Conservation (phyloP, 2,329 filamentous ascomycete genomes). For the Hyphodiscus sp. region DNA sequence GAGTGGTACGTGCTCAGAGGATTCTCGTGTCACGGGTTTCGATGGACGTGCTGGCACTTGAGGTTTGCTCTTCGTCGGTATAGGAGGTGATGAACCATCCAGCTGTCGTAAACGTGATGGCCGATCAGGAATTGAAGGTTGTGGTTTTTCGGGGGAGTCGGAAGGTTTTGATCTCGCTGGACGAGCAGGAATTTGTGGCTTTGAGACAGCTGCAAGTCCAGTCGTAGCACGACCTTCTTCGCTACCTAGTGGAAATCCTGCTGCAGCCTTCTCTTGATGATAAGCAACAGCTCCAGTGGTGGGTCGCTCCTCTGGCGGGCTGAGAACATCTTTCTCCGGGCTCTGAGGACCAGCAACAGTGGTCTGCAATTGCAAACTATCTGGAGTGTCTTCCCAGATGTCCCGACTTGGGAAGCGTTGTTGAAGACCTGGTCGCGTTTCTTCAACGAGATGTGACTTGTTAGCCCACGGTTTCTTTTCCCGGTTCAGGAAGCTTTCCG, state of each 20-base stretch:
- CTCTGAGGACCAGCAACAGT: conserved; percentile 56
- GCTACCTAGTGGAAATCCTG: conserved; percentile 13
- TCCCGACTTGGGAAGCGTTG: conserved; percentile 85
- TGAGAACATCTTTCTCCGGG: conserved; percentile 36
- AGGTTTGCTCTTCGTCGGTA: conserved; percentile 53
- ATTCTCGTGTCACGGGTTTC: conserved; percentile 44
- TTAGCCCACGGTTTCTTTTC: conserved; percentile 44
- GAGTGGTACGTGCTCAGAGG: conserved; percentile 27
- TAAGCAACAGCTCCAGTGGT: conserved; percentile 24
- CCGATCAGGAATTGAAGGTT: conserved; percentile 26
- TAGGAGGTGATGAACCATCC: conserved; percentile 19
- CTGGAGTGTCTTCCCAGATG: conserved; percentile 90
- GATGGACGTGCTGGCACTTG: conserved; percentile 54
- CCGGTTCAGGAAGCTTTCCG: conserved; percentile 47
- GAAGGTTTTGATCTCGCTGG: conserved; percentile 35
- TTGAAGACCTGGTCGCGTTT: conserved; percentile 49
- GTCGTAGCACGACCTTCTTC: conserved; percentile 22
- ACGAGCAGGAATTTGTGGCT: conserved; percentile 53
- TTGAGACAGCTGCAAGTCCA: conserved; percentile 41
- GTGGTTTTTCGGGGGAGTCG: conserved; percentile 26
- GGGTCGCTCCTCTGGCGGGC: conserved; percentile 34
- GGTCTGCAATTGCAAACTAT: conserved; percentile 73
- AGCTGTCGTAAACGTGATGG: conserved; percentile 13
- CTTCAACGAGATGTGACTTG: conserved; percentile 44
- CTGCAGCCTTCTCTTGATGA: conserved; percentile 25